These are phyloP conservation scores for Claviceps citrina DNA, from an alignment of 2,329 filamentous ascomycete species.

Conservation along the genomic window DNA sequence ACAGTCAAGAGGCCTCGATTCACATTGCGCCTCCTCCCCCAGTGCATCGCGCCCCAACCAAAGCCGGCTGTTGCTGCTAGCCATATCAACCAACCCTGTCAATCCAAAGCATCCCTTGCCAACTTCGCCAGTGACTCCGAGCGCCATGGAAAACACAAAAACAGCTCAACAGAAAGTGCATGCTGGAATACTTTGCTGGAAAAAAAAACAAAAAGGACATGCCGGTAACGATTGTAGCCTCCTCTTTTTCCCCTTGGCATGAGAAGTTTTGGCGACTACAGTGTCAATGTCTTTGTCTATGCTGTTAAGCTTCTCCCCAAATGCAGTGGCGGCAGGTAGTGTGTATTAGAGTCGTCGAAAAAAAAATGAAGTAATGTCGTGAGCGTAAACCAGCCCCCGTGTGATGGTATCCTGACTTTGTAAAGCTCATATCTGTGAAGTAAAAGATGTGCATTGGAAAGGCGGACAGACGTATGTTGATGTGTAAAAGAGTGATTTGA, in stretches of 20 bases:
- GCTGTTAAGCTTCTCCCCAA: background rate
- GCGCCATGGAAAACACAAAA: slow-evolving; percentile 23
- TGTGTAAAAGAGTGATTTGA: background rate
- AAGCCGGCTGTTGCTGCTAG: slow-evolving; percentile 7
- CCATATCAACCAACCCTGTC: slow-evolving; percentile 23
- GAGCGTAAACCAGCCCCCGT: slow-evolving; percentile 17
- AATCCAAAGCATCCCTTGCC: slow-evolving; percentile 19
- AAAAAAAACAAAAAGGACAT: slow-evolving; percentile 20
- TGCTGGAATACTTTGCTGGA: slow-evolving; percentile 21
- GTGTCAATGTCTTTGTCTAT: background rate
- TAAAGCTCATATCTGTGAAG: slow-evolving; percentile 12
- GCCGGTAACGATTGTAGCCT: background rate
- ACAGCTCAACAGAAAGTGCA: slow-evolving; percentile 14
- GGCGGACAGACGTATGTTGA: slow-evolving; percentile 2
- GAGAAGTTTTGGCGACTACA: background rate
- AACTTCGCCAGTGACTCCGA: slow-evolving; percentile 25
- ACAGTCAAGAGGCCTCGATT: too few relatives aligned
- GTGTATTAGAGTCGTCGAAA: slow-evolving; percentile 21
- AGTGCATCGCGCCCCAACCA: slow-evolving; percentile 3
- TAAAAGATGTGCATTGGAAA: slow-evolving; percentile 5
- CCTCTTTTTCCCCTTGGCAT: background rate
- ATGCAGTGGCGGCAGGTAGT: background rate
- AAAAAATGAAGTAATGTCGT: slow-evolving; percentile 9
- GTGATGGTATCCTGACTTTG: slow-evolving; percentile 8
- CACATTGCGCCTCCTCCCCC: slow-evolving; percentile 4